phyloP scores from a whole-genome alignment of 23 red algal species.

The Gracilariopsis chorda region DNA sequence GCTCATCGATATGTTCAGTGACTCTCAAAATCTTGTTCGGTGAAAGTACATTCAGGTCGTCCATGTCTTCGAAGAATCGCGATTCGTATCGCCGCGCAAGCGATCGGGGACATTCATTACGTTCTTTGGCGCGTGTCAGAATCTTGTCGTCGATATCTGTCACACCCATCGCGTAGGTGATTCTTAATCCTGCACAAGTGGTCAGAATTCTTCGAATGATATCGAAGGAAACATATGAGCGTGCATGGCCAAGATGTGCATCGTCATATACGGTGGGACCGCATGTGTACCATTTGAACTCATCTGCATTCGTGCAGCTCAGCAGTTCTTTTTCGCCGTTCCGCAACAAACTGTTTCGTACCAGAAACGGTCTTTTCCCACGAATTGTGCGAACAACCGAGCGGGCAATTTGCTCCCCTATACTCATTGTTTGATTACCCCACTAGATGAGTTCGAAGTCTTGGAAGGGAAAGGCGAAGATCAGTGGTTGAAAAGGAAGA shows the following conservation, averaged over 20 bases:
- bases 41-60: slow-evolving; percentile 58
- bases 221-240: slow-evolving; percentile 91
- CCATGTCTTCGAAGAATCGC: slow-evolving; percentile 87
- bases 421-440: not conserved
- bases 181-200: slow-evolving; percentile 25
- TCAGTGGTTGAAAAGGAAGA: too few relatives aligned
- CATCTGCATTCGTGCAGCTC: not conserved
- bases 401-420: not conserved
- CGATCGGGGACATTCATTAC: not conserved
- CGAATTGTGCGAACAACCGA: not conserved
- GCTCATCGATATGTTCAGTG: slow-evolving; percentile 84
- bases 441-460: too few relatives aligned
- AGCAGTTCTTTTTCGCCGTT: slow-evolving; percentile 33
- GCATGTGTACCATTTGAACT: slow-evolving; percentile 86
- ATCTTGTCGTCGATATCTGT: slow-evolving; percentile 99
- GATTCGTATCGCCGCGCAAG: slow-evolving; percentile 68
- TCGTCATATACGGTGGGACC: slow-evolving; percentile 95
- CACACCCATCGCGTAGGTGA: slow-evolving; percentile 69
- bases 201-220: slow-evolving; percentile 76
- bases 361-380: slow-evolving; percentile 9
- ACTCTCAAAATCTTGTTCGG: slow-evolving; percentile 75
- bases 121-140: slow-evolving; percentile 47
- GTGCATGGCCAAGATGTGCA: slow-evolving; percentile 92
- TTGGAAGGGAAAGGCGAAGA: too few relatives aligned
- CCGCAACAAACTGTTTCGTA: not conserved